Evolutionary conservation across 768 basidiomycete species (phyloP), one percentile per base, ranked within the genome.

Genomic region (Cystobasidium onofrii): DNA sequence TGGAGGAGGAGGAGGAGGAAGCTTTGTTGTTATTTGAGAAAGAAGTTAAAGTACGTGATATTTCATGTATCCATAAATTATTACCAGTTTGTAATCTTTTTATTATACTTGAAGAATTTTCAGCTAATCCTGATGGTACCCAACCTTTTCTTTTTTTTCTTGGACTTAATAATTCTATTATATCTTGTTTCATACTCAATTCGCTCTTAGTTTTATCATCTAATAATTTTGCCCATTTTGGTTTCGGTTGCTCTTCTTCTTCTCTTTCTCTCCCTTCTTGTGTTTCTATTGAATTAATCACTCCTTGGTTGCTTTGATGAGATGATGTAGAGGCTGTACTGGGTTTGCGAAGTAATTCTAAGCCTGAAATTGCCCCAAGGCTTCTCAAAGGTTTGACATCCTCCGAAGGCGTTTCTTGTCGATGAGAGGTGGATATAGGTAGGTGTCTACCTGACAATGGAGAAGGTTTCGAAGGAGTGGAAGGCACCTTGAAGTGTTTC

Each of bases 51-150:
- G 55, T 31, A 27, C 69, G 54, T 27, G 69, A 71, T 9, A 71
- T n/a, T 55, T 71, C 69, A 36, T 71, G 69, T 27, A 71, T 39
- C 69, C 69, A 71, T n/a, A 71, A 34, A 34, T 52, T 57, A 44
- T 60, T 52, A n/a, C 25, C 50, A 4, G 69, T 71, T 34, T 71
- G 69, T 18, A 36, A 34, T 34, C 69, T 46, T 55, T 71, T 71
- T 34, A 71, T 60, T 33, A 71, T 27, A 34, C 36, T 27, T 6
- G 69, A 36, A 12, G 69, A 54, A 20, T 36, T 34, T 29, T 71
- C 69, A 34, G 69, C 69, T 9, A 57, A 52, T 10, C 69, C 69
- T 60, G 50, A 7, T 33, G 69, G 54, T 13, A 71, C 69, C 69
- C 69, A 71, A 29, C 69, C 69, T 34, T 55, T 55, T 23, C 69